Evolutionary conservation across 257 asterid species (phyloP), one percentile per base, ranked within the genome.

Genomic region (Capsicum chinense): DNA sequence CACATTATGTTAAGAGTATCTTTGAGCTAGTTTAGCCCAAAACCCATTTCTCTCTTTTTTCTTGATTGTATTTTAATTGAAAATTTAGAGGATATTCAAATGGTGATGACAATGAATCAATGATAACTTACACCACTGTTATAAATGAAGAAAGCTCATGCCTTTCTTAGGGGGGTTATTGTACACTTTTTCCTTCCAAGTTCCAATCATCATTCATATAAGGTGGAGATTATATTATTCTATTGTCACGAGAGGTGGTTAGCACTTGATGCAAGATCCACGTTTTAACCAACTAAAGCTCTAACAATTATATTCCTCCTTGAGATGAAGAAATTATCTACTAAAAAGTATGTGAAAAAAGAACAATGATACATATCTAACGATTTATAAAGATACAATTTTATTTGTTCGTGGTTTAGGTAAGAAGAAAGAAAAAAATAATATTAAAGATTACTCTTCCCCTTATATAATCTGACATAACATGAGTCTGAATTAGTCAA

Each of bases 231-330:
- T 26, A 26, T 26, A 26, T 26, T 26, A 26, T 26, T 26, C 1
- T 26, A 26, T 26, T 26, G 33, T 26, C 81, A 74, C 81, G 62
- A 74, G 81, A 74, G 81, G 21, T 6, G 81, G 21, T 6, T 21
- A 74, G 59, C 44, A 12, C 50, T 74, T 50, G 8, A 74, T 52
- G 81, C 62, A 54, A 50, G 47, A 48, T 74, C 21, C 47, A 21
- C 47, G 47, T 74, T 74, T 59, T 12, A 19, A 74, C 81, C 9
- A 54, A 52, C 48, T 74, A 74, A 74, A 21, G 81, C 4, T 21
- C 4, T 21, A 6, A 50, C 81, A 50, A 50, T 26, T 26, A 26
- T 26, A 26, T 50, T 74, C 21, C 47, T 74, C 39, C 16, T 74
- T 21, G 62, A 19, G 44, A 74, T 21, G 13, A 19, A 74, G 80